Evolutionary conservation across 371 early-diverging fungal species (phyloP).

Genomic region (Apophysomyces variabilis): DNA sequence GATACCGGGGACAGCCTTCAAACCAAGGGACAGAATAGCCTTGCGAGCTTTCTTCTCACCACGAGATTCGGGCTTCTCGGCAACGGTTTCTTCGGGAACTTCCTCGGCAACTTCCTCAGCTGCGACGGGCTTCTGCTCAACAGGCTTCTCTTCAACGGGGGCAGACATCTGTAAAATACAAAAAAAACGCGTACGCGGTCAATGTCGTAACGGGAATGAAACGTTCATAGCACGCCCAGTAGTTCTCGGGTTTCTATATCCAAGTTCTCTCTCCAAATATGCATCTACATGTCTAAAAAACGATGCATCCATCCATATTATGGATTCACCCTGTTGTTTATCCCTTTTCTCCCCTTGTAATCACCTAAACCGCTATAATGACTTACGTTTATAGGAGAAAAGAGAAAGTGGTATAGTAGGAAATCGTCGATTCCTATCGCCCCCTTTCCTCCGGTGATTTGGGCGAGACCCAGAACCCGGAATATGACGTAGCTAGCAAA

Average conservation of each 20-base stretch:
- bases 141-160: conserved; percentile 35
- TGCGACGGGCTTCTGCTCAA: conserved; percentile 29
- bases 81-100: conserved; percentile 30
- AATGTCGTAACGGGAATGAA: neutral
- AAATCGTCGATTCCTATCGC: neutral
- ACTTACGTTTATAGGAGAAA: conserved; percentile 15
- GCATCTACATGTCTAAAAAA: neutral
- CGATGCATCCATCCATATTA: conserved; percentile 23
- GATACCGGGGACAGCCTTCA: conserved; percentile 87
- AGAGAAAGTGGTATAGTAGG: conserved; percentile 9
- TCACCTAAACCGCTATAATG: neutral
- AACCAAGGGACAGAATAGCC: conserved; percentile 91
- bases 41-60: conserved; percentile 97
- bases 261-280: neutral
- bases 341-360: conserved; percentile 6
- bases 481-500: no score
- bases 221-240: neutral
- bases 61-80: conserved; percentile 68
- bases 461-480: neutral
- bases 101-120: conserved; percentile 29
- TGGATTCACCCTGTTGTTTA: conserved; percentile 13
- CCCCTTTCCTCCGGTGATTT: neutral
- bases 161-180: conserved; percentile 30
- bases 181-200: neutral
- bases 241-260: conserved; percentile 3